Conservation (phyloP, 345 rosid species). For the Citrus australasica region DNA sequence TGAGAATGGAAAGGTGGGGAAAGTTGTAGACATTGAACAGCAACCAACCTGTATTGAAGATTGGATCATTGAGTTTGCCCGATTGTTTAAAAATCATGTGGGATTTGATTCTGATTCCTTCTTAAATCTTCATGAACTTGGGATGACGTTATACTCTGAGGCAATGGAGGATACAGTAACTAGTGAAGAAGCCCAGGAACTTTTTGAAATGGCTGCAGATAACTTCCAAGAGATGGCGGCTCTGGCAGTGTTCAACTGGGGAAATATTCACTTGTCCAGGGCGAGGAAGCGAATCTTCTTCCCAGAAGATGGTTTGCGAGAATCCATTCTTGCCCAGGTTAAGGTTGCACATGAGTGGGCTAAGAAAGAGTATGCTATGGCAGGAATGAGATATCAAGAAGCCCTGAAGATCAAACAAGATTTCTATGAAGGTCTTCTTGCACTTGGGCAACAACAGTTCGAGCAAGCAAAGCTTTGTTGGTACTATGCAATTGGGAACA, state of each 20-base stretch:
- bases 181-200: slow-evolving; percentile 80
- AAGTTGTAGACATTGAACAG: slow-evolving; percentile 32
- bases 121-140: slow-evolving; percentile 89
- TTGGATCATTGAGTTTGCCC: slow-evolving; percentile 93
- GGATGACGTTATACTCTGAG: slow-evolving; percentile 88
- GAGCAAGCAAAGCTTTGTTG: slow-evolving; percentile 96
- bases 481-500: slow-evolving; percentile 75
- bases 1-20: slow-evolving; percentile 47
- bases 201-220: slow-evolving; percentile 79
- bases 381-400: slow-evolving; percentile 73
- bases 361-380: slow-evolving; percentile 61
- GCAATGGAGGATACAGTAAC: slow-evolving; percentile 93
- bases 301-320: slow-evolving; percentile 67
- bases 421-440: slow-evolving; percentile 89
- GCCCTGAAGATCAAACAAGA: slow-evolving; percentile 81
- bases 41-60: slow-evolving; percentile 50
- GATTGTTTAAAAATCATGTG: slow-evolving; percentile 85
- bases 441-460: slow-evolving; percentile 93
- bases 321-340: slow-evolving; percentile 47
- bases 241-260: slow-evolving; percentile 93
- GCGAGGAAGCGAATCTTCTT: slow-evolving; percentile 71
- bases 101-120: slow-evolving; percentile 95
- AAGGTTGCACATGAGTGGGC: slow-evolving; percentile 76
- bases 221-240: slow-evolving; percentile 99
- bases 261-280: slow-evolving; percentile 86